Percentiles rank a stretch among this genome's conserved stretches.
Evolutionary conservation across 805 yeast genomes (phyloP).

Genomic region (Pichia rugopelliculosa): DNA sequence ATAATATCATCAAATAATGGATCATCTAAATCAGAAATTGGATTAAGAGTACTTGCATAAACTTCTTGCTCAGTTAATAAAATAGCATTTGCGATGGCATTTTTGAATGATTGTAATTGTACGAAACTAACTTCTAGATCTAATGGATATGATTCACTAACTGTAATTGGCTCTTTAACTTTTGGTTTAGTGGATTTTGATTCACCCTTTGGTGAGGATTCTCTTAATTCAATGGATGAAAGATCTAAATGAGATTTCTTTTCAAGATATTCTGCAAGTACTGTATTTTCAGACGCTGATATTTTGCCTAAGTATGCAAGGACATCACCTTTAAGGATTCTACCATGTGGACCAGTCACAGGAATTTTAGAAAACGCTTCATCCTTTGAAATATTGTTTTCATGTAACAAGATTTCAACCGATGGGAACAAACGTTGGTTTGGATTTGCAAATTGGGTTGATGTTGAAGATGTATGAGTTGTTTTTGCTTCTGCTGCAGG

Average conservation of each 20-base stretch:
- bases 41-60: slow-evolving; percentile 30
- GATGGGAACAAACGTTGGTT: slow-evolving; percentile 70
- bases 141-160: slow-evolving; percentile 1
- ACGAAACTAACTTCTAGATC: slow-evolving; percentile 5
- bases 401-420: slow-evolving; percentile 57
- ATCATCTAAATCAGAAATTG: slow-evolving; percentile 44
- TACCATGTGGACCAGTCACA: slow-evolving; percentile 86
- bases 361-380: slow-evolving; percentile 67
- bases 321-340: slow-evolving; percentile 86
- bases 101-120: slow-evolving; percentile 15
- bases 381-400: slow-evolving; percentile 53
- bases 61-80: slow-evolving; percentile 38
- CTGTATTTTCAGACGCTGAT: slow-evolving; percentile 43
- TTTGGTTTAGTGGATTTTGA: slow-evolving; percentile 22
- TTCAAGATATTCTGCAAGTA: slow-evolving; percentile 50
- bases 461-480: slow-evolving; percentile 12
- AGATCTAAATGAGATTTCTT: slow-evolving; percentile 61
- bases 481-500: slow-evolving; percentile 10
- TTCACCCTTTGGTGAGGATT: slow-evolving; percentile 4
- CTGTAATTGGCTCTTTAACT: slow-evolving; percentile 25
- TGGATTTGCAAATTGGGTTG: slow-evolving; percentile 46
- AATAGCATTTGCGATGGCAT: slow-evolving; percentile 37
- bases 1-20: slow-evolving; percentile 53
- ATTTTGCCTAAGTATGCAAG: slow-evolving; percentile 75
- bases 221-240: slow-evolving; percentile 49